Conservation (phyloP, 1,284 basidiomycete species). For the Anthracocystis setariae region DNA sequence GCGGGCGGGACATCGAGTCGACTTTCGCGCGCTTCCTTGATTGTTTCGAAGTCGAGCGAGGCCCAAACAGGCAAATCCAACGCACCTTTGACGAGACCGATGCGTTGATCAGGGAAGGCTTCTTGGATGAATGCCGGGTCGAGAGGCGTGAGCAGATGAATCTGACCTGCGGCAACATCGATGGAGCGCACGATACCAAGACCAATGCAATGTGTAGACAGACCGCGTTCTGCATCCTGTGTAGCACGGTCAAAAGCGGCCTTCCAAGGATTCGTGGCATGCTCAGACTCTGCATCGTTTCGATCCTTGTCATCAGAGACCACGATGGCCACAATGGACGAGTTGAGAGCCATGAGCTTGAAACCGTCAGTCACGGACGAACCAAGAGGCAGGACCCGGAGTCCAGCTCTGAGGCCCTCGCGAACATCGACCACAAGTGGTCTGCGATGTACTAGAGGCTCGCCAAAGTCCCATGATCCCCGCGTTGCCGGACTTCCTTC, state of each 20-base stretch:
- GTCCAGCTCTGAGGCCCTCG: conserved; percentile 76
- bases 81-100: conserved; percentile 82
- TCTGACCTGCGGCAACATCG: conserved; percentile 26
- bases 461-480: conserved; percentile 75
- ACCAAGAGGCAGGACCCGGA: conserved; percentile 49
- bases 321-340: conserved; percentile 76
- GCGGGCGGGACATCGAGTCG: conserved; percentile 20
- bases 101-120: conserved; percentile 58
- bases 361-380: conserved; percentile 44
- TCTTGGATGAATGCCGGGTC: conserved; percentile 71
- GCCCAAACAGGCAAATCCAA: conserved; percentile 87
- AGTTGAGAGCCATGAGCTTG: conserved; percentile 76
- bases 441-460: conserved; percentile 73
- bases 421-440: conserved; percentile 69
- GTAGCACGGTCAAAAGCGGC: conserved; percentile 29
- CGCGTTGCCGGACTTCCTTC: neutral
- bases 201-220: conserved; percentile 36
- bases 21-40: conserved; percentile 43
- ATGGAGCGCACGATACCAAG: conserved; percentile 62
- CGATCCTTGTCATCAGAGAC: conserved; percentile 8
- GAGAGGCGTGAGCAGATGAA: conserved; percentile 63
- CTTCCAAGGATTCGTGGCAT: conserved; percentile 25
- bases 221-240: neutral
- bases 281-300: neutral
- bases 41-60: conserved; percentile 78